Base-by-base conservation (phyloP, 345 rosid species). In the Gossypium stocksii region DNA sequence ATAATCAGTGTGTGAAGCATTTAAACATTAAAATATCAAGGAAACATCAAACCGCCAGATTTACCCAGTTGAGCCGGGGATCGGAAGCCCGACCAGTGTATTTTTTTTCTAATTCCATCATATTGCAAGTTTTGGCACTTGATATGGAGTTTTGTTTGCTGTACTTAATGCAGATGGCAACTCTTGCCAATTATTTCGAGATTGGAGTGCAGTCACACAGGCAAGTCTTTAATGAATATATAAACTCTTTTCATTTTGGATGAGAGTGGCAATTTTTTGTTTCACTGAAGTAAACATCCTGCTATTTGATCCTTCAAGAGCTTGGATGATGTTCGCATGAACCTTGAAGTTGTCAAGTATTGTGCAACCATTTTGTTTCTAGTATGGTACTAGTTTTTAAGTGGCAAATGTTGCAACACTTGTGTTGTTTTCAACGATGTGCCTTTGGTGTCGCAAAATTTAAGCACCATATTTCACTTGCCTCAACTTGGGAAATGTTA, bases 351-450 rank as follows among this genome's bases (percentile, higher is more conserved):
- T 79, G 66, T 95, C 53, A 95, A 95, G 80, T 83, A 86, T 41
- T 95, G 99, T 82, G 98, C 98, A 9, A 88, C 98, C 2, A 98
- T 93, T 76, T 82, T 95, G 74, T 88, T 95, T 86, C 77, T 95
- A 94, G 99, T 93, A 86, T 83, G 82, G 66, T 52, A 5, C 41
- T 34, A 19, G 12, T 68, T 25, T 22, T 67, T 1, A 9, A 58
- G 27, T 27, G 11, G 12, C 44, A 54, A 62, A 27, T 58, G 17
- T 10, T 27, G 58, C 25, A 11, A 13, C 17, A 15, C 12, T 74
- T 27, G 11, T 51, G 8, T 27, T 76, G 7, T 67, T 62, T 76
- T 23, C 10, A n/a, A 22, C 19, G 22, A 57, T 69, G 20, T 46
- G 48, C 41, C 11, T 8, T 22, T 38, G 57, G 9, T 43, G 0